Evolutionary conservation across 176 grass and related monocot species (phyloP), one percentile per base, ranked within the genome.

Genomic region (Ananas comosus): DNA sequence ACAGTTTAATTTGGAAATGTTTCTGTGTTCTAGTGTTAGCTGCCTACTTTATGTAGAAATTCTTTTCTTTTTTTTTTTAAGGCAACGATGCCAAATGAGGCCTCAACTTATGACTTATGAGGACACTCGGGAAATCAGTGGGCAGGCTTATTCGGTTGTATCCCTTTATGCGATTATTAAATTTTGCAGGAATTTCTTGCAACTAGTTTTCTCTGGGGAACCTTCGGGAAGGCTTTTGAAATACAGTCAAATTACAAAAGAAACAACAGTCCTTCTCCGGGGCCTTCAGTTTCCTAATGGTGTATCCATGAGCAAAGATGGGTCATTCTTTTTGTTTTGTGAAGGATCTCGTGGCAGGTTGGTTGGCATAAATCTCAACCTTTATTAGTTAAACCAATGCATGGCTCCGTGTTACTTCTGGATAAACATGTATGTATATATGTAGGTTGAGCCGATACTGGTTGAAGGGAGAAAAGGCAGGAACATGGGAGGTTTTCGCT

Each of bases 381-480:
- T 66, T 13, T 75, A 47, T 10, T 61, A 18, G 0, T 10, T 9
- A 18, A 61, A 10, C 13, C 21, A 18, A 61, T 18, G 16, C 52
- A n/a, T 21, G 17, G 10, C 4, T 33, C 52, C 9, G 3, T 19
- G 51, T 16, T 48, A n/a, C 42, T 50, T 19, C 56, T 67, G 9
- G 27, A 21, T 42, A 42, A 42, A 42, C 33, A 57, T 47, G 4
- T 53, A 48, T 22, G 75, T 74, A 1, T 27, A 48, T 77, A 70
- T 14, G 63, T 64, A 96, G 92, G 67, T 79, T 96, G 81, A 89
- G 56, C 66, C 85, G 83, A 74, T 96, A 91, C 72, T 96, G 88
- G 92, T 49, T 96, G 68, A 96, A 91, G 83, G 92, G 92, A 13
- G 86, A 96, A 67, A 96, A 87, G 49, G 88, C 88, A 9, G 92